These are phyloP conservation scores for Hypomyces perniciosus DNA, from an alignment of 2,329 filamentous ascomycete genomes.

Conservation along the genomic window DNA sequence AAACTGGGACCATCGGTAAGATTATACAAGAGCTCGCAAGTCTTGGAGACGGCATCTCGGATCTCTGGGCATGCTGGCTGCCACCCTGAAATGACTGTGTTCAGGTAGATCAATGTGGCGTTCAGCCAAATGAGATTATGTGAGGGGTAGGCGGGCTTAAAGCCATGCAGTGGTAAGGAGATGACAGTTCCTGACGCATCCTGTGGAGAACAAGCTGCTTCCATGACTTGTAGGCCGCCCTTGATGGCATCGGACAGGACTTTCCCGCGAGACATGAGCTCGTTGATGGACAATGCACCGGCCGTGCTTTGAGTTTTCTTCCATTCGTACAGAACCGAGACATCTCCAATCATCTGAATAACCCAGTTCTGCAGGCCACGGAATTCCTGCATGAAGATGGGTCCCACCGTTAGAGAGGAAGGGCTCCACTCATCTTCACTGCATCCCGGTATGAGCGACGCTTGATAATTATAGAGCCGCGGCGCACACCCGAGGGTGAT, in stretches of 20 bases:
- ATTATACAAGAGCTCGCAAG: conserved; percentile 29
- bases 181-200: conserved; percentile 11
- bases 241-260: conserved; percentile 35
- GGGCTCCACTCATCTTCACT: conserved; percentile 13
- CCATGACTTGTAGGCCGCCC: conserved; percentile 25
- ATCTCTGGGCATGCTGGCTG: conserved; percentile 41
- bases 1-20: conserved; percentile 27
- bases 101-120: conserved; percentile 41
- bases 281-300: conserved; percentile 39
- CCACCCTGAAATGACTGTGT: conserved; percentile 46
- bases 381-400: conserved; percentile 43
- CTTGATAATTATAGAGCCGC: conserved; percentile 37
- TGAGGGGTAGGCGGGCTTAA: conserved; percentile 19
- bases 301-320: conserved; percentile 42
- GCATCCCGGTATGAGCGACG: conserved; percentile 31
- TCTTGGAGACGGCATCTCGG: conserved; percentile 25
- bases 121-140: conserved; percentile 42
- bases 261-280: conserved; percentile 40
- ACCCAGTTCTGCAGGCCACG: conserved; percentile 54
- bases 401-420: conserved; percentile 20
- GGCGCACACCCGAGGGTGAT: conserved; percentile 40
- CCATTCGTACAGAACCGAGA: conserved; percentile 48
- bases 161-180: conserved; percentile 13
- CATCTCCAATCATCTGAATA: conserved; percentile 47
- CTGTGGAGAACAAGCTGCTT: conserved; percentile 11